Base-by-base conservation (phyloP, 805 yeast species). In the Starmerella floricola region DNA sequence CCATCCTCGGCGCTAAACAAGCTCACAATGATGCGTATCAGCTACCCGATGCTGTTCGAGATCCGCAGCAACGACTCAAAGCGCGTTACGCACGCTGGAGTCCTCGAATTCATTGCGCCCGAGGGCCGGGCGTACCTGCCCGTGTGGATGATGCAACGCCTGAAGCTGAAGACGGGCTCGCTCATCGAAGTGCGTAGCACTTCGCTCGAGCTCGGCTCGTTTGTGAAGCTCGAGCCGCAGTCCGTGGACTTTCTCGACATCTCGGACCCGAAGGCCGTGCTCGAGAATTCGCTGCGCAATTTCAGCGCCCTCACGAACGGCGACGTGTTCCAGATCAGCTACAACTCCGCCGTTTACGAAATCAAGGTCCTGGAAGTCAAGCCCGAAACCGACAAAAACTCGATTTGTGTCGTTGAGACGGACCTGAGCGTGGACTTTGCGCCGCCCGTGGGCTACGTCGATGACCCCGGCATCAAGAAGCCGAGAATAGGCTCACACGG, bases 401-500 rank as follows among this genome's bases (percentile, higher is more conserved):
- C 95, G 45, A 79, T 88, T 12, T 88, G 96, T 67, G 95, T 91
- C 4, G 84, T 91, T 21, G 99, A 91, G 59, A 91, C 98, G 0
- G 98, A 91, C 64, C 68, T 91, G 47, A 94, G 84, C 45, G 94
- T 96, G 0, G 99, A 91, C 58, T 91, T 91, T 66, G 97, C 96
- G 1, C 95, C 98, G 2, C 99, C 99, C 0, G 95, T 88, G 4
- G 99, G 99, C 0, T 91, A 91, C 58, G 95, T 83, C 16, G 97
- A 88, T 58, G 95, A 95, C 1, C 43, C 52, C 2, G 40, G 34
- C 13, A n/a, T 37, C 12, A 42, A 41, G 24, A 43, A 39, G 42
- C 31, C 41, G 16, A 36, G 42, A 23, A 24, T 34, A 2, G 50
- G 40, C 15, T 26, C 36, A 5, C 31, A 27, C 12, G 33, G 31